Evolutionary conservation across 1,284 basidiomycete genomes (phyloP), one percentile per base, ranked within the genome.

Genomic region (Cryptococcus floricola): DNA sequence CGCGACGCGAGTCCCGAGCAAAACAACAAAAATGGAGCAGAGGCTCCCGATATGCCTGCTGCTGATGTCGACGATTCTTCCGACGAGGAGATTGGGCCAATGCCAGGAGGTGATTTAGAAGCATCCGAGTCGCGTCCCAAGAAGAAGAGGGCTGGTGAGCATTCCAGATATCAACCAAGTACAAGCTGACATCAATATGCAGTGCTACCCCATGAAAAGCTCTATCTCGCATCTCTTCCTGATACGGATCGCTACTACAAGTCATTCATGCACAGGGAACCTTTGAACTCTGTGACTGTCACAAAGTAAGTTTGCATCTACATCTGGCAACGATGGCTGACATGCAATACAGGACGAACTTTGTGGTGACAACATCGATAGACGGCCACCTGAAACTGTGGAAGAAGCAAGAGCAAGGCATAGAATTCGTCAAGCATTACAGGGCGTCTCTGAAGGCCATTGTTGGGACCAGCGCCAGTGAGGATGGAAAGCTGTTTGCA

Each of bases 201-300:
- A 85, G 85, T 87, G 13, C 79, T 90, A 10, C 84, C 85, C 2
- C 86, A 90, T 65, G 87, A 89, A 79, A 83, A 84, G 62, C 81
- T 97, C 31, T 98, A 90, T 77, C 82, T 98, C 47, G 89, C 91
- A 48, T 90, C 95, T 74, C 80, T 99, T 28, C 96, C 96, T 1
- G 85, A 85, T 67, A 85, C 92, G 50, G 91, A 97, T 70, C 86
- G 96, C 64, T 99, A 98, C 78, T 88, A 87, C 80, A 93, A 95
- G 80, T 94, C 90, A 59, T 96, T 98, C 78, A 98, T 98, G 96
- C 96, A 99, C 77, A 81, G 94, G 51, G 95, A 98, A 67, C 84
- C 86, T 18, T 82, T 98, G 64, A 95, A 91, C 73, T 94, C 89
- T 68, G 87, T 87, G 50, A 84, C 87, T 19, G 85, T 91, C 66